phyloP scores from a whole-genome alignment of 2,329 filamentous ascomycete species.

The Aspergillus aculeatus region DNA sequence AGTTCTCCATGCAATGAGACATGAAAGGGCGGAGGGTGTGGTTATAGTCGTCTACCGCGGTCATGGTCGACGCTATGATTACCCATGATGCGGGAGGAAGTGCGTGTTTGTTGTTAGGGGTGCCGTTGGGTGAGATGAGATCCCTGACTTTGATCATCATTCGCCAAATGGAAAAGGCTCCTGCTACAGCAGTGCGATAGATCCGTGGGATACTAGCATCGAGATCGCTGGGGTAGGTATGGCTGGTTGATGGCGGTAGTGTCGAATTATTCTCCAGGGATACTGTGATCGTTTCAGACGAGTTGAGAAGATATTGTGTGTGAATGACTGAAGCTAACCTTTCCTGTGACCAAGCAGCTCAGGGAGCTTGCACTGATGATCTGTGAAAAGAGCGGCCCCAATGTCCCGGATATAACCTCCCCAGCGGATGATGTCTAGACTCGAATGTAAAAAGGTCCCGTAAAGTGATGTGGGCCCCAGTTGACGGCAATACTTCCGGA shows the following conservation, averaged over 20 bases:
- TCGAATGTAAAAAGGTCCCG: constrained; percentile 17
- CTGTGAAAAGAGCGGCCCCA: constrained; percentile 20
- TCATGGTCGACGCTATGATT: not conserved
- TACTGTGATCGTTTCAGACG: not conserved
- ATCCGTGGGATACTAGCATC: too few relatives aligned
- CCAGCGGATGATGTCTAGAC: constrained; percentile 22
- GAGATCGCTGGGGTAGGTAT: too few relatives aligned
- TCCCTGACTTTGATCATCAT: too few relatives aligned
- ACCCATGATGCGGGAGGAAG: not conserved
- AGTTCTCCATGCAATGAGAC: too few relatives aligned
- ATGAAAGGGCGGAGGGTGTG: too few relatives aligned
- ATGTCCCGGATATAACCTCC: constrained; percentile 26
- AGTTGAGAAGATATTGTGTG: too few relatives aligned
- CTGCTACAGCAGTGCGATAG: too few relatives aligned
- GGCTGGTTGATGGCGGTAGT: too few relatives aligned
- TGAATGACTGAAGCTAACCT: too few relatives aligned
- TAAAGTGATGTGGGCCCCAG: constrained; percentile 22
- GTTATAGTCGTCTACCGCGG: too few relatives aligned
- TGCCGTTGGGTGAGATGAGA: not conserved
- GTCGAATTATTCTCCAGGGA: too few relatives aligned
- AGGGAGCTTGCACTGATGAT: constrained; percentile 18
- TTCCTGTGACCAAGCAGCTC: constrained; percentile 1
- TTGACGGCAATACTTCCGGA: constrained; percentile 18
- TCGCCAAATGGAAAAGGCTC: too few relatives aligned
- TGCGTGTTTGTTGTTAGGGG: not conserved